Conservation (phyloP, 1,284 basidiomycete genomes). For the Stereum hirsutum region DNA sequence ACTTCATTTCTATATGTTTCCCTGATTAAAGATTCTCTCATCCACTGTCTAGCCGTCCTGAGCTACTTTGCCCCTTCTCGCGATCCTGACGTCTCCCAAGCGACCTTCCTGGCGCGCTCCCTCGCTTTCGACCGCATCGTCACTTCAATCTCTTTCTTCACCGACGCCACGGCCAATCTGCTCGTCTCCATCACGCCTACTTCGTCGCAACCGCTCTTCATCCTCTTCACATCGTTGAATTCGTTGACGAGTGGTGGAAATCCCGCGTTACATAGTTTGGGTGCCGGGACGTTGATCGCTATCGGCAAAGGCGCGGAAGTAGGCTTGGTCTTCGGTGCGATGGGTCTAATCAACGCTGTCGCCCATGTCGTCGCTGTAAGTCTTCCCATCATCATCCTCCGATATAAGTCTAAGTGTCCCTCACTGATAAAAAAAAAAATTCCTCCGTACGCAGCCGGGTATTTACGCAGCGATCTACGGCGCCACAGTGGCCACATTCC, state of each 20-base stretch:
- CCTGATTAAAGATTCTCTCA: not conserved
- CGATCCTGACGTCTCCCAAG: not conserved
- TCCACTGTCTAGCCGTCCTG: conserved; percentile 9
- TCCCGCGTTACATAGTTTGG: conserved; percentile 37
- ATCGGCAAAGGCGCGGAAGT: conserved; percentile 33
- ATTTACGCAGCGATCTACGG: conserved; percentile 41
- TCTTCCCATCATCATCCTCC: conserved; percentile 1
- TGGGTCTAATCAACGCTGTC: conserved; percentile 37
- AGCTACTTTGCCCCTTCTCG: conserved; percentile 8
- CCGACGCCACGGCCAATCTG: conserved; percentile 21
- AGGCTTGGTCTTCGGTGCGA: conserved; percentile 40
- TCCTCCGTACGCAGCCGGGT: conserved; percentile 34
- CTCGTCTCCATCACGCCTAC: conserved; percentile 16
- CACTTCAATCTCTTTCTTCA: conserved; percentile 31
- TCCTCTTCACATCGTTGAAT: conserved; percentile 21
- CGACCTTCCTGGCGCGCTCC: conserved; percentile 23
- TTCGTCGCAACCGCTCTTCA: conserved; percentile 33
- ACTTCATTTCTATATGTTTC: not conserved
- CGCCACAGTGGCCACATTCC: conserved; percentile 34
- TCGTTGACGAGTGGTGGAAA: conserved; percentile 37
- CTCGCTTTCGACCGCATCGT: conserved; percentile 34
- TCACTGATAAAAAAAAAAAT: too few relatives aligned
- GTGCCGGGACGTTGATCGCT: conserved; percentile 36
- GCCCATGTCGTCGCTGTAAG: conserved; percentile 39
- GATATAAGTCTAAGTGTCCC: too few relatives aligned